Base-by-base conservation (phyloP, 495 filamentous ascomycete species). In the Daldinia vernicosa region DNA sequence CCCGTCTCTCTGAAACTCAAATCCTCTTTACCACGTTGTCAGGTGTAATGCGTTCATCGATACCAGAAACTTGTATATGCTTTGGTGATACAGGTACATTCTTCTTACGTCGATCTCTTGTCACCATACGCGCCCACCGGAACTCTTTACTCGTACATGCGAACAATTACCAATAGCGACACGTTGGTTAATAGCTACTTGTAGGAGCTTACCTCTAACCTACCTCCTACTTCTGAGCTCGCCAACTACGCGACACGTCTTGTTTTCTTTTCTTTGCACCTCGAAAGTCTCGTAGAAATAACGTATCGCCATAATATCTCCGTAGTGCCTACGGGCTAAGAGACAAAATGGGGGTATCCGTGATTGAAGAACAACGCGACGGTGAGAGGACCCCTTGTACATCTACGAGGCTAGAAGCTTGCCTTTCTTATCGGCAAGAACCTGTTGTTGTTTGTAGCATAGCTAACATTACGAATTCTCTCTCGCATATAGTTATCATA, bases 341-440 rank as follows among this genome's bases (percentile, higher is more conserved):
- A 57, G 66, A 50, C 74, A 78, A 72, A 43, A 81, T 82, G 78
- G 78, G 71, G 55, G 73, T 77, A 63, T 81, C 79, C 60, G 70
- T 76, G 28, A 80, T 83, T 47, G 76, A 83, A 56, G 80, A 82
- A 47, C 81, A 83, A 70, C 79, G 75, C 63, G 80, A 83, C 61
- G 78, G 81, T 83, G 55, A 79, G 80, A 60, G 35, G 19, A 17
- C 53, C 54, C 63, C 30, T 35, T 26, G 32, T 55, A 61, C 9
- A 32, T 35, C 35, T 2, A 58, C 57, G 33, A 66, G 52, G 43
- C 68, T 60, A 45, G 17, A 58, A 19, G 62, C 17, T 52, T 37
- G n/a, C 6, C 58, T 37, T 53, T 66, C 56, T 37, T 17, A 24
- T 47, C 27, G 24, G 27, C 51, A 57, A 28, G 17, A 30, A n/a